phyloP scores from a whole-genome alignment of 2,329 filamentous ascomycete genomes.

The Aspergillus hortae region DNA sequence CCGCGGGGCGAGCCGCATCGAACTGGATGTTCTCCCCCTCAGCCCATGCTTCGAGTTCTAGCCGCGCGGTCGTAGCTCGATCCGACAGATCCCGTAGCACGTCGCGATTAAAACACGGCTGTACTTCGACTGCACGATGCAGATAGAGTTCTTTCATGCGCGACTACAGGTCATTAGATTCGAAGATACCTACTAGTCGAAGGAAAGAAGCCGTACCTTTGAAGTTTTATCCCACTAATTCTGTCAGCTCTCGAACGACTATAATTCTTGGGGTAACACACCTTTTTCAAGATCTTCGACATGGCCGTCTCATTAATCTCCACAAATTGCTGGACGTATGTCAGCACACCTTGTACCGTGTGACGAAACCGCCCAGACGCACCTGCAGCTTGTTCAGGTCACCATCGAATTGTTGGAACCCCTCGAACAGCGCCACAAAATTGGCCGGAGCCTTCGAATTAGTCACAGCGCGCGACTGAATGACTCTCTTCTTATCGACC shows the following conservation, averaged over 20 bases:
- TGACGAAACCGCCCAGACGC: conserved; percentile 9
- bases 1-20: conserved; percentile 49
- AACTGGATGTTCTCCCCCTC: conserved; percentile 93
- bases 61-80: conserved; percentile 90
- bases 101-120: conserved; percentile 96
- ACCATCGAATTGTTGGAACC: conserved; percentile 94
- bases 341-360: too few relatives aligned
- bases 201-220: conserved; percentile 55
- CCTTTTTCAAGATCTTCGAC: conserved; percentile 97
- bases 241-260: conserved; percentile 16
- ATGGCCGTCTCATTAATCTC: conserved; percentile 97
- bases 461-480: conserved; percentile 73
- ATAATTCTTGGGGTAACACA: conserved; percentile 30
- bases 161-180: conserved; percentile 51
- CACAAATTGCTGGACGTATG: conserved; percentile 72
- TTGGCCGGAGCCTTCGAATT: conserved; percentile 85
- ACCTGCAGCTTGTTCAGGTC: conserved; percentile 90
- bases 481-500: conserved; percentile 88
- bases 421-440: conserved; percentile 92
- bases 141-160: conserved; percentile 97
- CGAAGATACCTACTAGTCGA: conserved; percentile 10
- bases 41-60: conserved; percentile 94
- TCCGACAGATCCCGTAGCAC: conserved; percentile 96
- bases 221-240: conserved; percentile 94
- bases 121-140: conserved; percentile 91